These are phyloP conservation scores for Capronia coronata DNA, from an alignment of 2,329 filamentous ascomycete species.

Conservation along the genomic window DNA sequence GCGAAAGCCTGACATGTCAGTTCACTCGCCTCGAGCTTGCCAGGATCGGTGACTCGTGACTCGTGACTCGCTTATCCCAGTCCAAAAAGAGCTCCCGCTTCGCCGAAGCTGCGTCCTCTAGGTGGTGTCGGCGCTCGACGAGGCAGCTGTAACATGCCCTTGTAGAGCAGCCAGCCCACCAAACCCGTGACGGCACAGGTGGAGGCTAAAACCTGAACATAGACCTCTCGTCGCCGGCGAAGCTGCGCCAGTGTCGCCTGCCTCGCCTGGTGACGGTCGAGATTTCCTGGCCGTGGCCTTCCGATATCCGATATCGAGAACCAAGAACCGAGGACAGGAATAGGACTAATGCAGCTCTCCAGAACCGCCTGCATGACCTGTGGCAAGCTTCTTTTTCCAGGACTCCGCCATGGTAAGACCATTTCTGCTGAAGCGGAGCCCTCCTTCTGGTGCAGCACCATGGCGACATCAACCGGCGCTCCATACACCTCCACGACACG, in stretches of 20 bases:
- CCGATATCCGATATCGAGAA: slow-evolving; percentile 15
- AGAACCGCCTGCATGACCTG: slow-evolving; percentile 12
- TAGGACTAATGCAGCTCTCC: slow-evolving; percentile 14
- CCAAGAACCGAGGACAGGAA: slow-evolving; percentile 12
- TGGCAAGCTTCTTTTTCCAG: slow-evolving; percentile 5
- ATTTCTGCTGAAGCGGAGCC: background rate
- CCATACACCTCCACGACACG: slow-evolving; percentile 38
- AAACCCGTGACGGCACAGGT: slow-evolving; percentile 12
- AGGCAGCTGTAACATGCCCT: slow-evolving; percentile 30
- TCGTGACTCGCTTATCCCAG: slow-evolving; percentile 5
- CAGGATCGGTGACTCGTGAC: too few relatives aligned
- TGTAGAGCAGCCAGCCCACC: slow-evolving; percentile 28
- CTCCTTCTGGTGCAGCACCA: slow-evolving; percentile 3
- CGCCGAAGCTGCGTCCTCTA: slow-evolving; percentile 23
- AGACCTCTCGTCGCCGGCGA: slow-evolving; percentile 15
- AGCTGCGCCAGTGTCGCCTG: slow-evolving; percentile 13
- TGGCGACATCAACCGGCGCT: slow-evolving; percentile 20
- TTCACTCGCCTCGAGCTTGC: too few relatives aligned
- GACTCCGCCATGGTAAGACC: slow-evolving; percentile 25
- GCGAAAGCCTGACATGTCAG: too few relatives aligned
- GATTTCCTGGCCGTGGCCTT: background rate
- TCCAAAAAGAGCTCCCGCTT: slow-evolving; percentile 26
- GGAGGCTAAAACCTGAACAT: slow-evolving; percentile 16
- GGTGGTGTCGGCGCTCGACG: slow-evolving; percentile 7
- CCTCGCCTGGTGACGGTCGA: slow-evolving; percentile 12